phyloP scores from a whole-genome alignment of 192 early-diverging fungal genomes.

The Funneliformis geosporum region DNA sequence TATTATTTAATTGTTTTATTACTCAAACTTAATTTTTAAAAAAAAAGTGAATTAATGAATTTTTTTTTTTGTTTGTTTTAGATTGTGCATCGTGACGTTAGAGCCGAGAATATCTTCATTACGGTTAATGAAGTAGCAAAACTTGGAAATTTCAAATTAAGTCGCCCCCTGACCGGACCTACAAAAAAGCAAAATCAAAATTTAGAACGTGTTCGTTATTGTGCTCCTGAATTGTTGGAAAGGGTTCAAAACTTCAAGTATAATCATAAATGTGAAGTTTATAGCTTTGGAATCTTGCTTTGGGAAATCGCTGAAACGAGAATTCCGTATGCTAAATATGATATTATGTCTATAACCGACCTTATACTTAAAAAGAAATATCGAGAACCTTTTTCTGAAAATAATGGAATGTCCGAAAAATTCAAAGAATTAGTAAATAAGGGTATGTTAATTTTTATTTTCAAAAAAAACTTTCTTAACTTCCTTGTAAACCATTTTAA shows the following conservation, averaged over 20 bases:
- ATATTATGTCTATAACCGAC: neutral
- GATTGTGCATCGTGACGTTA: slow-evolving; percentile 25
- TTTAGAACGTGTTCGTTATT: neutral
- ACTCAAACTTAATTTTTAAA: no score
- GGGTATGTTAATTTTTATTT: neutral
- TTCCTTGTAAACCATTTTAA: neutral
- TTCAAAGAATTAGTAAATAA: neutral
- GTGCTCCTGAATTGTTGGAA: neutral
- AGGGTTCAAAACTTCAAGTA: neutral
- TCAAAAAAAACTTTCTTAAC: neutral
- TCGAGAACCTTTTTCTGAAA: neutral
- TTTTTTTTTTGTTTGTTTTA: no score
- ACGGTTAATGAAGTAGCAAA: neutral
- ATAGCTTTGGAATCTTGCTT: neutral
- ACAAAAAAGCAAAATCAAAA: neutral
- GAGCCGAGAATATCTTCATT: slow-evolving; percentile 21
- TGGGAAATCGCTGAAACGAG: neutral
- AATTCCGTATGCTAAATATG: neutral
- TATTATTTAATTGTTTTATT: no score
- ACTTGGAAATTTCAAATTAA: slow-evolving; percentile 22
- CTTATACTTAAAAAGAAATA: neutral
- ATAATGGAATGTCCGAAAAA: neutral
- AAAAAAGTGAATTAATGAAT: no score
- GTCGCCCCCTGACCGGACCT: neutral
- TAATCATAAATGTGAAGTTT: neutral